Percentiles rank a stretch among this genome's conserved stretches.
These are phyloP conservation scores for Stylosanthes scabra DNA, from an alignment of 331 rosid species.

Conservation along the genomic window DNA sequence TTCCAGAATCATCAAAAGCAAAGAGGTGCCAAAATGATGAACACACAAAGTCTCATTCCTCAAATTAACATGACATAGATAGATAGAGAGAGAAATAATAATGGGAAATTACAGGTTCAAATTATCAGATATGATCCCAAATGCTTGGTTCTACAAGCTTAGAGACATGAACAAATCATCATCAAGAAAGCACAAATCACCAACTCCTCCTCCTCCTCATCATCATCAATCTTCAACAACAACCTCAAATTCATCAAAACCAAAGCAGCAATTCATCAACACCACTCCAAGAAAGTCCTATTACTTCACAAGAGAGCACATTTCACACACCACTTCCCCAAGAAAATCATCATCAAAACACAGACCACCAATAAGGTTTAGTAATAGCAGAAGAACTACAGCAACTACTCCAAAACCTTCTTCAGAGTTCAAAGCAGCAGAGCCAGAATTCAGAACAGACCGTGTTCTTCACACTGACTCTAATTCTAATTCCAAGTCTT, in stretches of 20 bases:
- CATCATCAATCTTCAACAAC: too few species aligned
- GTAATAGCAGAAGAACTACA: conserved; percentile 20
- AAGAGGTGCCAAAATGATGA: not conserved
- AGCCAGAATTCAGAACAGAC: conserved; percentile 74
- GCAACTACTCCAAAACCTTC: conserved; percentile 36
- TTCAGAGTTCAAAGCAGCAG: conserved; percentile 48
- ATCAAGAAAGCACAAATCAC: conserved; percentile 46
- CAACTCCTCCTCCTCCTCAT: not conserved
- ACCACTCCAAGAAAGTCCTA: conserved; percentile 47
- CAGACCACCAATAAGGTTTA: conserved; percentile 40
- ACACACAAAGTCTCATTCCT: not conserved
- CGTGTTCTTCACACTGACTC: conserved; percentile 56
- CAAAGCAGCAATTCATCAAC: conserved; percentile 50
- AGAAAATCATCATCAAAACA: conserved; percentile 64
- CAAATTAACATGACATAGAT: conserved; percentile 8
- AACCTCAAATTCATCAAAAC: too few species aligned
- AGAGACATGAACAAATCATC: conserved; percentile 54
- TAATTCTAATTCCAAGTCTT: conserved; percentile 3
- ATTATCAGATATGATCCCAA: conserved; percentile 81
- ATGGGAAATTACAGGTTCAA: conserved; percentile 77
- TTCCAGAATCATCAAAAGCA: conserved; percentile 15
- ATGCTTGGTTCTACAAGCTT: conserved; percentile 90
- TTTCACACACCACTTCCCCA: conserved; percentile 56
- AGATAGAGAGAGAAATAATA: conserved; percentile 7
- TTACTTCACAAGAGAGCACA: conserved; percentile 41